Evolutionary conservation across 257 asterid species (phyloP), one percentile per base, ranked within the genome.

Genomic region (Gentiana macrophylla): DNA sequence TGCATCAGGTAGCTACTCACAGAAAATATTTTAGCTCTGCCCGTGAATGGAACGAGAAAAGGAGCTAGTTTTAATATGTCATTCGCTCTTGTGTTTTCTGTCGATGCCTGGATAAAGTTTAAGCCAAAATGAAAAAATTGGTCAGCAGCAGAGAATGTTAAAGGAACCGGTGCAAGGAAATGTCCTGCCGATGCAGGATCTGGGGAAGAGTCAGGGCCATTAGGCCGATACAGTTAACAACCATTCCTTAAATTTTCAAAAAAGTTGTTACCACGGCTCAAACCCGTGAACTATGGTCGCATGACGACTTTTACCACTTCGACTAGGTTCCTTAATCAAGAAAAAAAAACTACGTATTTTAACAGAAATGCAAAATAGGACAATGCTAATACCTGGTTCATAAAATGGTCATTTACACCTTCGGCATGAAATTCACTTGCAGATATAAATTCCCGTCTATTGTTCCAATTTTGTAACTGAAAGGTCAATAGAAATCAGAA

Each of bases 401-500:
- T 79, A 67, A 88, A 92, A 50, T 70, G 60, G 62, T 85, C 99
- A 67, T 77, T 78, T 64, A 81, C 95, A 72, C 96, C 99, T 75
- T 85, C 99, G 59, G 96, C 97, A 70, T 85, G 88, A 72, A 92
- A 92, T 67, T 88, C 95, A 70, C 78, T 78, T 24, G 97, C 95
- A 72, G 86, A 67, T 55, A 89, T 79, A 70, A 92, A 92, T 61
- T 92, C 93, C 36, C 89, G 78, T 72, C 99, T 79, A 73, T 85
- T 88, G 66, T 92, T 92, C 99, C 99, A 92, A 68, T 88, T 95
- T 85, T 92, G 97, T 79, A 92, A 72, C 99, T 92, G 67, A 52
- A 56, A n/a, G 49, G 55, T 56, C 56, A 51, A 56, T 8, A 12
- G 45, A 60, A 33, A 64, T 65, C 12, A 74, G 64, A 35, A 60